A percentile compares a stretch with the other conserved stretches of the same genome.
Evolutionary conservation across 2,329 filamentous ascomycete genomes (phyloP).

Genomic region (Phyllosticta citribraziliensis): DNA sequence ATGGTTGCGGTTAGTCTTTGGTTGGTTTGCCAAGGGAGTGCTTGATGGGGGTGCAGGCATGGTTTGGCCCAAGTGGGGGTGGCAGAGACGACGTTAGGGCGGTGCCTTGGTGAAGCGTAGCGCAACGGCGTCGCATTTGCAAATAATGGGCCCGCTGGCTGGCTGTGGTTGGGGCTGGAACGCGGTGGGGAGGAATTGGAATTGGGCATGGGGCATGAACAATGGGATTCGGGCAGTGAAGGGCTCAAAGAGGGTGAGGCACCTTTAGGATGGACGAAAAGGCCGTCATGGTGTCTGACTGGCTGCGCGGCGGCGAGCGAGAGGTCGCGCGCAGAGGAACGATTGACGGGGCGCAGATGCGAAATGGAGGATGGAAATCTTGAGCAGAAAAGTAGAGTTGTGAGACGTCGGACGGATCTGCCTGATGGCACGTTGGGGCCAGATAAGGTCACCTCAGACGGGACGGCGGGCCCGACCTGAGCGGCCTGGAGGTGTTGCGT

Average conservation of each 20-base stretch:
- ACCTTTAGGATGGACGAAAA: conserved; percentile 27
- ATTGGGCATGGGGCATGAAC: not conserved
- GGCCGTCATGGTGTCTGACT: conserved; percentile 19
- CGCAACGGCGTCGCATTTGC: not conserved
- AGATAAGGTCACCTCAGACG: conserved; percentile 1
- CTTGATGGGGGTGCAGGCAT: not conserved
- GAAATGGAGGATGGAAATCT: not conserved
- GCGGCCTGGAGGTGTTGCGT: not conserved
- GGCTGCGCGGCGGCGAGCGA: not conserved
- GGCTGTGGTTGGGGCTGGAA: not conserved
- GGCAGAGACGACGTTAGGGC: not conserved
- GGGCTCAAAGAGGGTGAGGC: not conserved
- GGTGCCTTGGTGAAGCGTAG: not conserved
- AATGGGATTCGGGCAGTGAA: not conserved
- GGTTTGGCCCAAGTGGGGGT: not conserved
- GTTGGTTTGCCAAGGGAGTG: not conserved
- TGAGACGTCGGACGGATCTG: not conserved
- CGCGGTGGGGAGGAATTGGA: not conserved
- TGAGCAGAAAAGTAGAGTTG: not conserved
- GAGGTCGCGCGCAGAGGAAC: not conserved
- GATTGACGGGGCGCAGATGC: not conserved
- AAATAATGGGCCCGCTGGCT: too few species aligned
- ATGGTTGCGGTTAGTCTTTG: conserved; percentile 2
- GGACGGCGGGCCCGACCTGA: not conserved
- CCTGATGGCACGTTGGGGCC: not conserved